Evolutionary conservation across 352 stramenopile genomes (phyloP).

Genomic region (Thraustochytrium striatum): DNA sequence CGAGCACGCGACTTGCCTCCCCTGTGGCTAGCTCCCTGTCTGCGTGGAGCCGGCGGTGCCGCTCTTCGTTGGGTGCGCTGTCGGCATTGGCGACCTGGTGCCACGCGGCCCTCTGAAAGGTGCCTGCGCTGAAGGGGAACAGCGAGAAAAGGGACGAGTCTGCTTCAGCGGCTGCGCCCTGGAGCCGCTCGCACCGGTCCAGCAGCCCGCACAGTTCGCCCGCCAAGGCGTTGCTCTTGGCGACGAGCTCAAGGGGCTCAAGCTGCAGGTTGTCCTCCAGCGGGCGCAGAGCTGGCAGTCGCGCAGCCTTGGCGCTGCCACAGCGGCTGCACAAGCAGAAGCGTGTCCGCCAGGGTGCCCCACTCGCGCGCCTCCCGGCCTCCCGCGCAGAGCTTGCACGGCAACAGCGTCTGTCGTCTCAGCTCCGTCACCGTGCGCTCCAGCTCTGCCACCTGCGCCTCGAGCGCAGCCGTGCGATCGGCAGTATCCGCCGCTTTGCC

Average conservation of each 20-base stretch:
- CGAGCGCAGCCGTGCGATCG: neutral
- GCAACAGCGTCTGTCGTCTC: neutral
- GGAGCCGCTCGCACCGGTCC: neutral
- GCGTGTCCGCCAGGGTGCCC: neutral
- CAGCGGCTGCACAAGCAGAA: slow-evolving; percentile 14
- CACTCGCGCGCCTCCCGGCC: neutral
- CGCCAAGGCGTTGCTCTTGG: neutral
- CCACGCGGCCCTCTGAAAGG: neutral
- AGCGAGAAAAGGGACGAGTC: slow-evolving; percentile 23
- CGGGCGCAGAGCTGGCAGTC: neutral
- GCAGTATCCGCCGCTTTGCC: too few species aligned
- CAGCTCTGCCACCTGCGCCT: neutral
- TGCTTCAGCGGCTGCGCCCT: neutral
- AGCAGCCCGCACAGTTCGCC: neutral
- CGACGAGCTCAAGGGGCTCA: neutral
- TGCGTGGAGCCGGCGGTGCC: neutral
- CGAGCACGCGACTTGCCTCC: neutral
- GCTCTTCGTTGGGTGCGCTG: neutral
- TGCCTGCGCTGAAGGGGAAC: slow-evolving; percentile 16
- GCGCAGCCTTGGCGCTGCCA: slow-evolving; percentile 5
- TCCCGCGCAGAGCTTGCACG: neutral
- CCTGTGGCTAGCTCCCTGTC: neutral
- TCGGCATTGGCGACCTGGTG: neutral
- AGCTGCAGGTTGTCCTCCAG: neutral
- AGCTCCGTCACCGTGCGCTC: neutral